Percentiles rank a stretch among this genome's conserved stretches.
phyloP scores from a whole-genome alignment of 495 filamentous ascomycete genomes.

The Massariosphaeria phaeospora region DNA sequence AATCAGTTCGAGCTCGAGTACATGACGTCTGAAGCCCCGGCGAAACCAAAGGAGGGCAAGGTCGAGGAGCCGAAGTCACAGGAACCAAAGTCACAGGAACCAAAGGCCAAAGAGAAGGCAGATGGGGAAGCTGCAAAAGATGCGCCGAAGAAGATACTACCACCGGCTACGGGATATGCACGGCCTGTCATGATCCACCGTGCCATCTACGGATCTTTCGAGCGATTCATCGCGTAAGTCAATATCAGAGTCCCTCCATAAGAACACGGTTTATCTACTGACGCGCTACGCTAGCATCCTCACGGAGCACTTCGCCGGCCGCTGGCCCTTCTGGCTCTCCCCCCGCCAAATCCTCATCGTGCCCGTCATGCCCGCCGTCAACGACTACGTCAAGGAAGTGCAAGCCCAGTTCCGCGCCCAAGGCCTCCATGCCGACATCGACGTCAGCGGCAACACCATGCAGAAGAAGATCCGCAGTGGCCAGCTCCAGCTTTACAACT shows the following conservation, averaged over 20 bases:
- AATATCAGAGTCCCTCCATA: not conserved
- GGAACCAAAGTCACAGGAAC: not conserved
- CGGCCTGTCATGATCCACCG: slow-evolving; percentile 97
- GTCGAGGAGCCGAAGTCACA: not conserved
- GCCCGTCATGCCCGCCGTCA: slow-evolving; percentile 78
- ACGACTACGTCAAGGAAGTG: slow-evolving; percentile 84
- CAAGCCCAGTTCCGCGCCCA: slow-evolving; percentile 54
- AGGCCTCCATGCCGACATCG: slow-evolving; percentile 77
- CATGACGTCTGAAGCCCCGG: slow-evolving; percentile 56
- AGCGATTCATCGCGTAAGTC: slow-evolving; percentile 67
- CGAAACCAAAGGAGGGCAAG: slow-evolving; percentile 33
- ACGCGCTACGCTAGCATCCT: slow-evolving; percentile 59
- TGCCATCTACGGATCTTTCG: slow-evolving; percentile 87
- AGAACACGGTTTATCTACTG: too few species aligned
- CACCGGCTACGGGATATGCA: slow-evolving; percentile 59
- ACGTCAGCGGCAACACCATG: slow-evolving; percentile 84
- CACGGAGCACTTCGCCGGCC: slow-evolving; percentile 91
- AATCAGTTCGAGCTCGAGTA: slow-evolving; percentile 80
- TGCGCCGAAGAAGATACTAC: slow-evolving; percentile 27
- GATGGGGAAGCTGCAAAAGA: slow-evolving; percentile 31
- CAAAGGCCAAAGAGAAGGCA: slow-evolving; percentile 24
- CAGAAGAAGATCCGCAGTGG: slow-evolving; percentile 92
- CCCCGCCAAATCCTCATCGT: slow-evolving; percentile 89
- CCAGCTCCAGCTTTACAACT: slow-evolving; percentile 86
- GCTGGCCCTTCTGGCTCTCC: slow-evolving; percentile 98